Percentiles rank a stretch among this genome's conserved stretches.
Evolutionary conservation across 257 asterid species (phyloP).

Genomic region (Penstemon barbatus): DNA sequence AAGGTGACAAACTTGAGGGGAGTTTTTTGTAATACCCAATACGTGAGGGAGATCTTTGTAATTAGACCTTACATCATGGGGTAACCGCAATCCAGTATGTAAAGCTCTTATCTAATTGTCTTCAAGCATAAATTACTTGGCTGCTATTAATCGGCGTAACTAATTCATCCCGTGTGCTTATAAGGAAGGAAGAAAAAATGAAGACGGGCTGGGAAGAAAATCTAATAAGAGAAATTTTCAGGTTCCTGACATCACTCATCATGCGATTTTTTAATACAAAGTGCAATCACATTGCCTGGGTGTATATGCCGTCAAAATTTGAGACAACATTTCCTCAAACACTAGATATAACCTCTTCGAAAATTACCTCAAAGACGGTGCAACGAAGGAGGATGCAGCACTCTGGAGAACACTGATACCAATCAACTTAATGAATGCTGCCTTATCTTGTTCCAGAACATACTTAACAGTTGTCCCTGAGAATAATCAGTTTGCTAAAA

Average conservation of each 20-base stretch:
- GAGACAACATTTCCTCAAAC: constrained; percentile 1
- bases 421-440: constrained; percentile 80
- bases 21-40: too few relatives aligned
- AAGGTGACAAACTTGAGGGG: too few relatives aligned
- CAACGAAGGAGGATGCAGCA: constrained; percentile 96
- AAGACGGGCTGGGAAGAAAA: background rate
- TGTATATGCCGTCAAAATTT: background rate
- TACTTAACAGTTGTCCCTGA: constrained; percentile 94
- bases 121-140: background rate
- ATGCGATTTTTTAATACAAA: background rate
- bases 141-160: background rate
- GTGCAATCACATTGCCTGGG: background rate
- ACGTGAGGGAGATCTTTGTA: too few relatives aligned
- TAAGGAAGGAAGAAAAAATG: background rate
- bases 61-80: too few relatives aligned
- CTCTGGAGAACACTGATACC: constrained; percentile 97
- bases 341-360: background rate
- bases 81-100: background rate
- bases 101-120: background rate
- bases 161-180: background rate
- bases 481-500: constrained; percentile 30
- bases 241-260: background rate
- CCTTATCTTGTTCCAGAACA: constrained; percentile 93
- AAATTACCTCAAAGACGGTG: constrained; percentile 90
- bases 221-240: background rate